Conservation (phyloP, 2,329 filamentous ascomycete genomes). For the Calonectria henricotiae region DNA sequence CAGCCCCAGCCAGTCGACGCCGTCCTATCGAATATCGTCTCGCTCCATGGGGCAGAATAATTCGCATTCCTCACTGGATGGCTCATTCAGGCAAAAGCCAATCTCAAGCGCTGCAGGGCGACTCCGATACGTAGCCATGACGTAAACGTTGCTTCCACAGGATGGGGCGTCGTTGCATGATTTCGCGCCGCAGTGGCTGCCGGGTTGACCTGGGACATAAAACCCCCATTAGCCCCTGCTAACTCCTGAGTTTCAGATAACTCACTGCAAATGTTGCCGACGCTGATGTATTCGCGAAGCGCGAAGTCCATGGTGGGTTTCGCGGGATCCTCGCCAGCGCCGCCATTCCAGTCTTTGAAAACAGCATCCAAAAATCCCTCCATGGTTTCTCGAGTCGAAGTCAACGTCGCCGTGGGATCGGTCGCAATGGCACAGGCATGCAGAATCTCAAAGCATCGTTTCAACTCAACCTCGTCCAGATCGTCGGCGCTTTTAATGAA, state of each 20-base stretch:
- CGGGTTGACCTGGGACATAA: constrained; percentile 39
- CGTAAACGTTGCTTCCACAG: constrained; percentile 48
- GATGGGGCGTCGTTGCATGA: constrained; percentile 40
- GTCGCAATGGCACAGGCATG: constrained; percentile 55
- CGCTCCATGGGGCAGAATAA: constrained; percentile 52
- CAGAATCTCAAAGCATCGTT: constrained; percentile 56
- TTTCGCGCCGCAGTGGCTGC: constrained; percentile 36
- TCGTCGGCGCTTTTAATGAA: constrained; percentile 50
- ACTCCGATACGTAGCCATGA: constrained; percentile 52
- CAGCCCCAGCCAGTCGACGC: constrained; percentile 44
- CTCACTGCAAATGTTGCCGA: constrained; percentile 54
- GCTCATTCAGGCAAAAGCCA: constrained; percentile 51
- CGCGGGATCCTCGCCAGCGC: constrained; percentile 19
- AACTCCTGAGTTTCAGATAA: neutral
- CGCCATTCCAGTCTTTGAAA: constrained; percentile 52
- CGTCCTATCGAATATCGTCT: constrained; percentile 51
- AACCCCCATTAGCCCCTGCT: neutral
- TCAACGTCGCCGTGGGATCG: constrained; percentile 44
- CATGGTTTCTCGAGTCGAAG: constrained; percentile 53
- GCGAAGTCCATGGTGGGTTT: constrained; percentile 54
- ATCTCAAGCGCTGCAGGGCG: constrained; percentile 52
- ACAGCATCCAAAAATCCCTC: constrained; percentile 56
- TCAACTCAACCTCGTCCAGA: constrained; percentile 52
- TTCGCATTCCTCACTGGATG: constrained; percentile 39
- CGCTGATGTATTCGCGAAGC: constrained; percentile 50